phyloP scores from a whole-genome alignment of 169 alveolate genomes.

The Eimeria praecox region DNA sequence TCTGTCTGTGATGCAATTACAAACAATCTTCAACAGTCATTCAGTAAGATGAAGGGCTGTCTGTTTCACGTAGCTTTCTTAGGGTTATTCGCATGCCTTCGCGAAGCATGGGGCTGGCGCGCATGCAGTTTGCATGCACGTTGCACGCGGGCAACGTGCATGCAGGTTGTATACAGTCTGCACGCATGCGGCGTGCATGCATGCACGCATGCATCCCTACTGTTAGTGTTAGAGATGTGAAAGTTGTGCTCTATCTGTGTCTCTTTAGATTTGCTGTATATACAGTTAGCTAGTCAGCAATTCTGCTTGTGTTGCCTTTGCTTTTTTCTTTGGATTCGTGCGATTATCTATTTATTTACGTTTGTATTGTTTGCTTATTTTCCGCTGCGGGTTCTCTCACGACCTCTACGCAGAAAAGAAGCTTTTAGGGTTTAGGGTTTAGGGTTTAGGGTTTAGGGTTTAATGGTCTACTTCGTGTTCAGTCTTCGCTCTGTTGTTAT shows the following conservation, averaged over 20 bases:
- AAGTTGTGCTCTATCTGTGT: background rate
- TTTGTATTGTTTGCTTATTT: background rate
- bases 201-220: too few relatives aligned
- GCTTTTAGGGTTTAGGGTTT: too few relatives aligned
- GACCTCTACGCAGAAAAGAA: too few relatives aligned
- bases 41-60: background rate
- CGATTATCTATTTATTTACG: background rate
- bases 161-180: too few relatives aligned
- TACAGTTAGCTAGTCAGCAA: background rate
- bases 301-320: conserved; percentile 18
- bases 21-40: conserved; percentile 88
- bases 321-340: background rate
- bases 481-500: too few relatives aligned
- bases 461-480: too few relatives aligned
- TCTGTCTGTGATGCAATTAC: conserved; percentile 93
- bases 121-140: conserved; percentile 5
- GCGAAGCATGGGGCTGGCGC: too few relatives aligned
- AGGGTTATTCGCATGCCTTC: background rate
- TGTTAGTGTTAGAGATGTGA: background rate
- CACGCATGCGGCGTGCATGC: too few relatives aligned
- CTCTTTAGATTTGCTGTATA: too few relatives aligned
- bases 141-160: background rate
- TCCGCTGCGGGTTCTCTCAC: too few relatives aligned
- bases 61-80: background rate
- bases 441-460: too few relatives aligned